Evolutionary conservation across 2,329 filamentous ascomycete genomes (phyloP).

Genomic region (Talaromyces sp.): DNA sequence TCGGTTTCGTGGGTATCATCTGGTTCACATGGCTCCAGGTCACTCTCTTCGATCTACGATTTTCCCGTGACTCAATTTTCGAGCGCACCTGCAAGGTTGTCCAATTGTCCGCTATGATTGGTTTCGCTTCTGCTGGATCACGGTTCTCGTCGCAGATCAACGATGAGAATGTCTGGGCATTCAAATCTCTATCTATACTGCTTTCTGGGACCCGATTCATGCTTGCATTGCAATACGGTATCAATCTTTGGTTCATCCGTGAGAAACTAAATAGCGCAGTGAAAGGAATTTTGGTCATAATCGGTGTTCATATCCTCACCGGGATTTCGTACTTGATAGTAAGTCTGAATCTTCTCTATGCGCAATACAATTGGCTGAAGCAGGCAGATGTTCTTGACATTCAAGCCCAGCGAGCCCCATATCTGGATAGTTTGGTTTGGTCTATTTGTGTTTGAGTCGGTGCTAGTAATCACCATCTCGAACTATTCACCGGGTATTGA

Average conservation of each 20-base stretch:
- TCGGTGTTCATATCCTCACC: conserved; percentile 30
- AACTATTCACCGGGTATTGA: conserved; percentile 57
- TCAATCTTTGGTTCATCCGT: conserved; percentile 34
- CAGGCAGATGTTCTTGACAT: conserved; percentile 37
- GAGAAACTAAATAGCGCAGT: conserved; percentile 29
- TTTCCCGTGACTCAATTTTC: conserved; percentile 63
- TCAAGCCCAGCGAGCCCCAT: conserved; percentile 29
- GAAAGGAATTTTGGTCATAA: conserved; percentile 32
- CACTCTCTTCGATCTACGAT: conserved; percentile 65
- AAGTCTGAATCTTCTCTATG: conserved; percentile 15
- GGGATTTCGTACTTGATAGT: conserved; percentile 33
- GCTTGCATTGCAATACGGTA: conserved; percentile 55
- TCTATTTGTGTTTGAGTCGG: conserved; percentile 54
- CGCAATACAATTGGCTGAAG: background rate
- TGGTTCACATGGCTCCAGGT: conserved; percentile 70
- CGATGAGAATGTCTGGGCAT: conserved; percentile 45
- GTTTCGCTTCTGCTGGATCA: conserved; percentile 61
- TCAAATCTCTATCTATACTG: conserved; percentile 43
- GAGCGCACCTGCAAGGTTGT: conserved; percentile 59
- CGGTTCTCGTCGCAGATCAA: conserved; percentile 44
- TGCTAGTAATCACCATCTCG: conserved; percentile 54
- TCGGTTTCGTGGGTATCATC: conserved; percentile 58
- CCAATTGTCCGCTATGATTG: conserved; percentile 65
- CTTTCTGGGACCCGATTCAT: conserved; percentile 56
- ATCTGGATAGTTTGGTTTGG: conserved; percentile 57